Evolutionary conservation across 2,329 filamentous ascomycete species (phyloP).

Genomic region (Chalara sp.): DNA sequence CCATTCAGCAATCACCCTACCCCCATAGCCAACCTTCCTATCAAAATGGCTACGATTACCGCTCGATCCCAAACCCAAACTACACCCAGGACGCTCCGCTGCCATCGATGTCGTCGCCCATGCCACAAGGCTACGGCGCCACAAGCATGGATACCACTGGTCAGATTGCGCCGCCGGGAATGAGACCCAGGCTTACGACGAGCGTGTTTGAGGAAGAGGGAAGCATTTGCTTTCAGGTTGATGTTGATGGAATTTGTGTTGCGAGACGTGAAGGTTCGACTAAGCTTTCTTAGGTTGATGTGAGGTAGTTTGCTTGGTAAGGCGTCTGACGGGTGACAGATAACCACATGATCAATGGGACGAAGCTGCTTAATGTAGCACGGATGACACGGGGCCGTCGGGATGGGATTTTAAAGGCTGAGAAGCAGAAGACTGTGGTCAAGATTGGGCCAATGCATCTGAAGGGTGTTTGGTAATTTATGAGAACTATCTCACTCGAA

Average conservation of each 20-base stretch:
- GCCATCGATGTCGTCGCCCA: neutral
- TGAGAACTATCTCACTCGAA: neutral
- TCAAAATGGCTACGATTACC: neutral
- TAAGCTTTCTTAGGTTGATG: neutral
- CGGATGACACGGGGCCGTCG: slow-evolving; percentile 93
- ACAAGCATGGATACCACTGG: slow-evolving; percentile 63
- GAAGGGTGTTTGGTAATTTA: slow-evolving; percentile 83
- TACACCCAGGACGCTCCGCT: neutral
- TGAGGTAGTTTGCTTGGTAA: neutral
- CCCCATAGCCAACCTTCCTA: neutral
- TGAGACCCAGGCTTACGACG: slow-evolving; percentile 94
- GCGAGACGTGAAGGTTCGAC: slow-evolving; percentile 78
- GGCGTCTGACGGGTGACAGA: slow-evolving; percentile 43
- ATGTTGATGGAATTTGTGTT: slow-evolving; percentile 90
- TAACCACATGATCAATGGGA: slow-evolving; percentile 98
- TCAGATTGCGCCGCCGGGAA: slow-evolving; percentile 81
- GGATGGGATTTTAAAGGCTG: slow-evolving; percentile 93
- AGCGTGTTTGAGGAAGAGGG: slow-evolving; percentile 97
- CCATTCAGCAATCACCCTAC: neutral
- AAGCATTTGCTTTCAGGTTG: slow-evolving; percentile 93
- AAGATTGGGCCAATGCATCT: slow-evolving; percentile 99
- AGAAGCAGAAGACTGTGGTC: slow-evolving; percentile 92
- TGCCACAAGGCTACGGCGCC: neutral
- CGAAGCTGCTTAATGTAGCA: slow-evolving; percentile 90
- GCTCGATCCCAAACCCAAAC: neutral